Evolutionary conservation across 2,329 filamentous ascomycete genomes (phyloP), one percentile per base, ranked within the genome.

Genomic region (Sporothrix brasiliensis): DNA sequence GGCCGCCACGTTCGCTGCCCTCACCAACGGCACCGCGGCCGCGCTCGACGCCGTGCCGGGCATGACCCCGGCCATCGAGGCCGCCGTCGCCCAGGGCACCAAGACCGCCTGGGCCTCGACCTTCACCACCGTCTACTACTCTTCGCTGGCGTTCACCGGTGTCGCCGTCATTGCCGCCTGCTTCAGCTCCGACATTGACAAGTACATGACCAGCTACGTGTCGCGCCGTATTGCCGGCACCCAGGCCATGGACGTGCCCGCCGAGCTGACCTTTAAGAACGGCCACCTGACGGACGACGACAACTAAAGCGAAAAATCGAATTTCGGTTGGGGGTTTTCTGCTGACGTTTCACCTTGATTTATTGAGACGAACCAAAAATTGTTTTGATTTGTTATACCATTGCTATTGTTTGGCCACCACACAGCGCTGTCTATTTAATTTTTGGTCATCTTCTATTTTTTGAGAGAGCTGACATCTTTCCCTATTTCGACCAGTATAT

Each of bases 201-300:
- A 49, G 16, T 47, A 69, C 58, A n/a, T 72, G 58, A 71, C 65
- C 60, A 52, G 70, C 69, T 72, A 69, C 21, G 71, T 72, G 14
- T 69, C 52, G 21, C 71, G 71, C 19, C 71, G 71, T 52, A 66
- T 72, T 21, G 67, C 30, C 27, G 71, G 71, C 54, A 72, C 71
- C 44, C n/a, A 58, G 53, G 71, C 71, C 30, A 71, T 69, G 71
- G 54, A 69, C 39, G 61, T 72, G 4, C 68, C 70, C 9, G 70
- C 11, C 7, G 68, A 72, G 68, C 68, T 53, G 44, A 72, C 70
- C n/a, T 68, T 72, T 14, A 71, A 67, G 50, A 52, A 70, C 47
- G 47, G 47, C 11, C 69, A 70, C 54, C 30, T 71, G 69, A 49
- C 67, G 58, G 65, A 72, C 65, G 63, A 77, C 79, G 70, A 79